Conservation (phyloP, 495 filamentous ascomycete genomes). For the Daldinia vernicosa region DNA sequence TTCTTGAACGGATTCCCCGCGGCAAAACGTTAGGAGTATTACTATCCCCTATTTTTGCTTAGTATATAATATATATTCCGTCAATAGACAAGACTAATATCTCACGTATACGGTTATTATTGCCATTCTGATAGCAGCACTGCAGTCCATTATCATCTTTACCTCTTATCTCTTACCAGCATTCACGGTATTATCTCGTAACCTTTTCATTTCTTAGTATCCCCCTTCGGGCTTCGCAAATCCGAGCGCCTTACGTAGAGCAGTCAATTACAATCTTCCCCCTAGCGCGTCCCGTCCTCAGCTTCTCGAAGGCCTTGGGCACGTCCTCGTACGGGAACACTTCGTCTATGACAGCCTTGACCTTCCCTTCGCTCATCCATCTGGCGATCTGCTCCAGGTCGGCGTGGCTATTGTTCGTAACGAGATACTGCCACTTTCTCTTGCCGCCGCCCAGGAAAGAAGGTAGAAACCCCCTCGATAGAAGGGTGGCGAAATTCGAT, state of each 20-base stretch:
- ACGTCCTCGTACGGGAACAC: slow-evolving; percentile 69
- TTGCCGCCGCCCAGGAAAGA: slow-evolving; percentile 71
- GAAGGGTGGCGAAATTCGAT: slow-evolving; percentile 30
- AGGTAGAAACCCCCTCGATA: slow-evolving; percentile 56
- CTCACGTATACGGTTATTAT: too few species aligned
- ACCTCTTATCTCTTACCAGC: too few species aligned
- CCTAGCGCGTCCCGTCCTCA: slow-evolving; percentile 68
- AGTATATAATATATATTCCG: background rate
- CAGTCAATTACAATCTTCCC: slow-evolving; percentile 77
- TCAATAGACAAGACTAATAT: background rate
- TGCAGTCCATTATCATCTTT: too few species aligned
- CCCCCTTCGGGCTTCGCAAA: background rate
- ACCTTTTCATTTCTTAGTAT: too few species aligned
- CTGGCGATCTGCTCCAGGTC: slow-evolving; percentile 64
- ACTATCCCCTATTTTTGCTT: background rate
- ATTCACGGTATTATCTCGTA: too few species aligned
- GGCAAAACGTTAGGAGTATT: background rate
- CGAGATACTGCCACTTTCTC: slow-evolving; percentile 59
- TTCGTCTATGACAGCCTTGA: slow-evolving; percentile 68
- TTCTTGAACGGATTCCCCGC: background rate
- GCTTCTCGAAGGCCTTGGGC: slow-evolving; percentile 68
- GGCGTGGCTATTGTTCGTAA: slow-evolving; percentile 52
- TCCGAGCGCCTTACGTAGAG: background rate
- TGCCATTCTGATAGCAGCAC: too few species aligned
- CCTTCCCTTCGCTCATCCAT: slow-evolving; percentile 69